Base-by-base conservation (phyloP, 176 grass and related monocot species). In the Oryza brachyantha region DNA sequence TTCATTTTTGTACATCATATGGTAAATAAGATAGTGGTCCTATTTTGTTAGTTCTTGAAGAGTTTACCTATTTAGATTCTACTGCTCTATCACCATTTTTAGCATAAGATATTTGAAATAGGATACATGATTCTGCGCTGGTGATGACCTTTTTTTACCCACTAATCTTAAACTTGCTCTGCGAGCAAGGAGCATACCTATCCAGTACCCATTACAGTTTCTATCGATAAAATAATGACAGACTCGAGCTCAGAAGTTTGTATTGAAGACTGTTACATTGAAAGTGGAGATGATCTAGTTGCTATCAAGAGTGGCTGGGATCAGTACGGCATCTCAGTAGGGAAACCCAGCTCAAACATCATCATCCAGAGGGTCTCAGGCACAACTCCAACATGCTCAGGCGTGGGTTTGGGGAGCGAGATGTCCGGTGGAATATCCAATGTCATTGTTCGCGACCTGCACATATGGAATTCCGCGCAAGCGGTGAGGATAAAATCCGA, bases 301-400 rank as follows among this genome's bases (percentile, higher is more conserved):
- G 94, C 91, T 35, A 69, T 97, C 70, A 97, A 97, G 89, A 97
- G 94, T 61, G 91, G 91, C 2, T 94, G 92, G 95, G 92, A 94
- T 72, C 91, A 98, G n/a, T 98, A 94, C 2, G 95, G 95, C 34
- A 92, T 94, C 67, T 85, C 75, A 29, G 7, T 73, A 35, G 87
- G 79, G 34, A 88, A 84, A 52, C 95, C 95, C 9, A 94, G 95
- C 72, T 86, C 83, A 13, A 84, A 91, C 89, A 90, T 92, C 29
- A 19, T 83, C 45, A 77, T 98, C 38, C 86, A 94, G 61, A 89
- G 95, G 60, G 45, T 97, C 60, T 92, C 89, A 7, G 94, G 94
- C 64, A 92, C 94, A 22, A 97, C 94, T 35, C 94, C 91, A 0
- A 97, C 94, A 5, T 97, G 94, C 79, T 97, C 94, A 1, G 94